A percentile compares a stretch with the other conserved stretches of the same genome.
These are phyloP conservation scores for peach (Prunus persica) DNA, from an alignment of 306 rosid genomes.

Conservation along the genomic window Prunus_persica_NCBIv2 NC_034014.1:23854001-23854500, in stretches of 20 bases:
- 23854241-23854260: slow-evolving; percentile 66
- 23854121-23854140: neutral
- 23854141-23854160: neutral
- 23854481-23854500: neutral
- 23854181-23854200: neutral
- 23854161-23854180: neutral
- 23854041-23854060: slow-evolving; percentile 32
- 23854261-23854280: slow-evolving; percentile 61
- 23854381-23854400: slow-evolving; percentile 41
- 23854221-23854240: slow-evolving; percentile 84
- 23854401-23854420: slow-evolving; percentile 81
- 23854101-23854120: neutral
- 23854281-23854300: slow-evolving; percentile 93
- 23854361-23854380: neutral
- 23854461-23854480: slow-evolving; percentile 54
- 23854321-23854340: neutral
- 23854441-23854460: slow-evolving; percentile 78
- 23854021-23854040: slow-evolving; percentile 24
- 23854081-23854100: neutral
- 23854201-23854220: slow-evolving; percentile 86
- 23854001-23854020: slow-evolving; percentile 25
- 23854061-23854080: neutral
- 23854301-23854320: neutral
- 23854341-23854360: neutral
- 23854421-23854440: slow-evolving; percentile 86